phyloP scores from a whole-genome alignment of 805 yeast genomes.

The Teunomyces tritomae region DNA sequence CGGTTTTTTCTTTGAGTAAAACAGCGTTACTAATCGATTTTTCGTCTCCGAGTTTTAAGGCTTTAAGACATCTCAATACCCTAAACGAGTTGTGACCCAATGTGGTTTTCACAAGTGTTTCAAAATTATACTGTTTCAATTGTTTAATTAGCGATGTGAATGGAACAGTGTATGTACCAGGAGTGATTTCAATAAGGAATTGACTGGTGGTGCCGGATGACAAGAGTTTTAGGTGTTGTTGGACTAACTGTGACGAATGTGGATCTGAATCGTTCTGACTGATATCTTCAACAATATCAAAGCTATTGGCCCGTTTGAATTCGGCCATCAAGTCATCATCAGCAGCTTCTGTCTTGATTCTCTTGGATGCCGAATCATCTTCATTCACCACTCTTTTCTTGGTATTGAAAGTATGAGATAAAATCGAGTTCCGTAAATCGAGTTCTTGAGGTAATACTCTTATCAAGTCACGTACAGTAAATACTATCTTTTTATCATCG shows the following conservation, averaged over 20 bases:
- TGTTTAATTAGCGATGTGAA: constrained; percentile 47
- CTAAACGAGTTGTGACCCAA: constrained; percentile 69
- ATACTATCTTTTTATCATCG: constrained; percentile 36
- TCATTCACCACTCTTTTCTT: constrained; percentile 13
- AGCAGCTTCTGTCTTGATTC: constrained; percentile 36
- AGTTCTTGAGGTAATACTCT: constrained; percentile 39
- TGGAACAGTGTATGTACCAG: constrained; percentile 63
- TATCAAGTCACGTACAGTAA: constrained; percentile 31
- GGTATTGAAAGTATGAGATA: constrained; percentile 34
- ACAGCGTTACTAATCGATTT: constrained; percentile 75
- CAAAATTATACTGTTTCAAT: constrained; percentile 50
- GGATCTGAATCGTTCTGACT: constrained; percentile 23
- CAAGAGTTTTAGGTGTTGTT: constrained; percentile 68
- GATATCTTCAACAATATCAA: constrained; percentile 6
- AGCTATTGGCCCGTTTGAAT: background rate
- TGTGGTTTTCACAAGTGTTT: constrained; percentile 56
- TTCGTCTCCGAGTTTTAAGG: constrained; percentile 74
- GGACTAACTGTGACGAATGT: constrained; percentile 37
- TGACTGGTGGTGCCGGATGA: constrained; percentile 49
- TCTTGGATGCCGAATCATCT: constrained; percentile 23
- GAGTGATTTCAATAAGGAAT: constrained; percentile 56
- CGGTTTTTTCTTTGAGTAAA: constrained; percentile 71
- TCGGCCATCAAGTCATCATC: constrained; percentile 1
- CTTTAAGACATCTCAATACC: constrained; percentile 72
- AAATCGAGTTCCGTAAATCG: constrained; percentile 46